phyloP scores from a whole-genome alignment of 345 rosid species.

The Rhizophora mangle region DNA sequence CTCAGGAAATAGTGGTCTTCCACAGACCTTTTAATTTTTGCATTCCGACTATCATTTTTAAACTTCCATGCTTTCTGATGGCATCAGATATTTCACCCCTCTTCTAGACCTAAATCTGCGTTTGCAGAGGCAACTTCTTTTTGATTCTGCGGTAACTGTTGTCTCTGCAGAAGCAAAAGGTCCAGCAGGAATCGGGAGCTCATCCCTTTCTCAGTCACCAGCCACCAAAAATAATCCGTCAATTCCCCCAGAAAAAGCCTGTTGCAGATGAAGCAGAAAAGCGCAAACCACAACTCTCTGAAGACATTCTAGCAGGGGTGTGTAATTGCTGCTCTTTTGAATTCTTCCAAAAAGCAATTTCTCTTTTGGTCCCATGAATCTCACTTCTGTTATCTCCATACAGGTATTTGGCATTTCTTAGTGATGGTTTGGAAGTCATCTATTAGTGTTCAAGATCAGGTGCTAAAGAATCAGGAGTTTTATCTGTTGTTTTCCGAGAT shows the following conservation, averaged over 20 bases:
- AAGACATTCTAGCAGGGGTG: constrained; percentile 65
- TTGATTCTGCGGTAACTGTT: background rate
- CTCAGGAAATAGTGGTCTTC: background rate
- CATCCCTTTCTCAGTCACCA: constrained; percentile 34
- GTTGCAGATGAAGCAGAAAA: constrained; percentile 41
- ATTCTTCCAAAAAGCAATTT: background rate
- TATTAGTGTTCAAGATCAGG: too few relatives aligned
- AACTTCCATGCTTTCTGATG: too few relatives aligned
- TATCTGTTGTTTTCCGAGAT: too few relatives aligned
- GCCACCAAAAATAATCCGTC: constrained; percentile 44
- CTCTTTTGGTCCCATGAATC: constrained; percentile 1
- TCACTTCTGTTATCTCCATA: constrained; percentile 1
- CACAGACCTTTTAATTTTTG: background rate
- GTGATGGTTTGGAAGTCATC: background rate
- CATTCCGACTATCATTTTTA: background rate
- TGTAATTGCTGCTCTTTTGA: constrained; percentile 21
- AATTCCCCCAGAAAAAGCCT: constrained; percentile 67
- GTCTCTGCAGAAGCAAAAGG: constrained; percentile 61
- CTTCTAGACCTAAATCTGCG: too few relatives aligned
- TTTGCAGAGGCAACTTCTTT: too few relatives aligned
- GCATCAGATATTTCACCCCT: too few relatives aligned
- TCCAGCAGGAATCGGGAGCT: constrained; percentile 40
- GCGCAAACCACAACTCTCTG: constrained; percentile 59
- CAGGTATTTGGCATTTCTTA: constrained; percentile 39
- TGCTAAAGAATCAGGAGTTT: too few relatives aligned